phyloP scores from a whole-genome alignment of 2,329 filamentous ascomycete species.

The Diatrype stigma region DNA sequence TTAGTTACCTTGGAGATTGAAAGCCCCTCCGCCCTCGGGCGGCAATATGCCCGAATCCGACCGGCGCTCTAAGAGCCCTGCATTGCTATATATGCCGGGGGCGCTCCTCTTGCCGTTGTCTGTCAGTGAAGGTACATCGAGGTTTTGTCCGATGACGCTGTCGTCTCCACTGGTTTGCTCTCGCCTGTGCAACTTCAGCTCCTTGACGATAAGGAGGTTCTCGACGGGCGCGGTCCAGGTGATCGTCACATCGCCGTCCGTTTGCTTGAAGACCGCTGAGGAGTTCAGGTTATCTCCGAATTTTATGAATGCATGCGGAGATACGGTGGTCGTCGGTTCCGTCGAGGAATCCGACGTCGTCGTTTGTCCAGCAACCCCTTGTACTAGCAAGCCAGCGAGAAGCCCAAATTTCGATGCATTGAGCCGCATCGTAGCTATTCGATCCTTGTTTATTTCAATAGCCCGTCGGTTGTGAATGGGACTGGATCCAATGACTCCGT shows the following conservation, averaged over 20 bases:
- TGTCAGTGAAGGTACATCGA: background rate
- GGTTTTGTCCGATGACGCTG: background rate
- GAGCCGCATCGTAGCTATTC: slow-evolving; percentile 21
- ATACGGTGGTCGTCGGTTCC: background rate
- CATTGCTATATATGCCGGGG: background rate
- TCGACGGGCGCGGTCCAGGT: background rate
- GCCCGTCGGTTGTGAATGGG: slow-evolving; percentile 7
- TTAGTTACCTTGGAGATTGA: background rate
- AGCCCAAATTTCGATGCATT: slow-evolving; percentile 20
- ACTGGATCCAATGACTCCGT: slow-evolving; percentile 13
- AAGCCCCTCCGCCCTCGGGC: too few relatives aligned
- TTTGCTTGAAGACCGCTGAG: background rate
- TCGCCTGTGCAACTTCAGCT: background rate
- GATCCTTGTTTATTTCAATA: background rate
- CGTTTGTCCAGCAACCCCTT: slow-evolving; percentile 7
- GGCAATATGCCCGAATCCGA: too few relatives aligned
- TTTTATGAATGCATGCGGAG: background rate
- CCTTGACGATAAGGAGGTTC: background rate
- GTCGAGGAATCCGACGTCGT: background rate
- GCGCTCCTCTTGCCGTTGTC: too few relatives aligned
- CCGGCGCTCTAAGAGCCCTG: background rate
- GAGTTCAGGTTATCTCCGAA: too few relatives aligned
- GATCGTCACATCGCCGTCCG: background rate
- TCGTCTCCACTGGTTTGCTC: background rate
- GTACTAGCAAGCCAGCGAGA: slow-evolving; percentile 17